Conservation (phyloP, 352 stramenopile species). For the Hyaloperonospora brassicae region DNA sequence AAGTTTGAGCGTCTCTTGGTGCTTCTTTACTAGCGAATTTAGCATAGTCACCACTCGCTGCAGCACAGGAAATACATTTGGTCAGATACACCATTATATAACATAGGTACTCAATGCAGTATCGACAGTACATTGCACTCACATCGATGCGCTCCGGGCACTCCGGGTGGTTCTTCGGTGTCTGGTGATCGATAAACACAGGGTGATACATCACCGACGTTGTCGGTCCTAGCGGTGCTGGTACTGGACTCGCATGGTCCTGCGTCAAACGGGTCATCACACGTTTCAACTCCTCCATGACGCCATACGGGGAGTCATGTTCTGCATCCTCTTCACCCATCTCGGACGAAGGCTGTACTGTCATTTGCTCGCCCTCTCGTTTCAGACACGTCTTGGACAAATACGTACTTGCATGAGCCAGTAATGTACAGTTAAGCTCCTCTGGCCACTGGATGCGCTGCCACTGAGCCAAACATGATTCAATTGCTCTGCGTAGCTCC, state of each 20-base stretch:
- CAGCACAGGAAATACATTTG: conserved; percentile 7
- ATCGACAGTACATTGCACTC: conserved; percentile 17
- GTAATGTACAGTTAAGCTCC: conserved; percentile 43
- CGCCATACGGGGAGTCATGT: conserved; percentile 13
- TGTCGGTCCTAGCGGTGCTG: conserved; percentile 28
- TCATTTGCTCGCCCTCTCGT: conserved; percentile 31
- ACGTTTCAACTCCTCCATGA: conserved; percentile 70
- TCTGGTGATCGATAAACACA: conserved; percentile 79
- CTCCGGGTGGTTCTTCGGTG: conserved; percentile 73
- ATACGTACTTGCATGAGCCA: conserved; percentile 20
- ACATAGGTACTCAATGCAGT: neutral
- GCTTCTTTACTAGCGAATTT: conserved; percentile 49
- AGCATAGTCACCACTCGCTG: conserved; percentile 71
- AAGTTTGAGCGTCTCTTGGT: conserved; percentile 59
- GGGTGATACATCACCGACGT: conserved; percentile 79
- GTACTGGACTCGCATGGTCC: conserved; percentile 28
- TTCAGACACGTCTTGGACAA: conserved; percentile 2
- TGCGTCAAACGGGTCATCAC: conserved; percentile 76
- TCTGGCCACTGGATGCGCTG: conserved; percentile 57
- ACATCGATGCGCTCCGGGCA: conserved; percentile 77
- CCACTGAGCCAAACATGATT: conserved; percentile 52
- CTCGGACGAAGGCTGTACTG: conserved; percentile 7
- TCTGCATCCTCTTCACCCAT: conserved; percentile 17
- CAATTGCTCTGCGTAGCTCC: conserved; percentile 39
- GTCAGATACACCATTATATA: conserved; percentile 11